A percentile compares a stretch with the other conserved stretches of the same genome.
These are phyloP conservation scores for Penicillium sp. DNA, from an alignment of 2,329 filamentous ascomycete species.

Conservation along the genomic window DNA sequence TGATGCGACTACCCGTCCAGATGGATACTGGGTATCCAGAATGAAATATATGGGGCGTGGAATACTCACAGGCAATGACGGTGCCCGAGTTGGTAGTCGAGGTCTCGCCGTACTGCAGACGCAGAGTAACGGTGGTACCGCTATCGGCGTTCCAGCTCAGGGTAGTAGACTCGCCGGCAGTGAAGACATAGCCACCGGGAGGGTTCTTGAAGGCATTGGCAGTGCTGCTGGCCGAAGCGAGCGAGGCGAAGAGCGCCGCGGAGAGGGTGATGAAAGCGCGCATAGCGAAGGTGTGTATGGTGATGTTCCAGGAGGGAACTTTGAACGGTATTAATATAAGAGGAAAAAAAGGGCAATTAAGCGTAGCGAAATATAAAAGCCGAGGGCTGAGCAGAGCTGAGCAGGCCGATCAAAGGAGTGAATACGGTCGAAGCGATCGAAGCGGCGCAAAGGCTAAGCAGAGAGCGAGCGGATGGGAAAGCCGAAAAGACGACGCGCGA, in stretches of 20 bases:
- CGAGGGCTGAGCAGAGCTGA: background rate
- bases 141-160: constrained; percentile 55
- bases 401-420: background rate
- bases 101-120: constrained; percentile 48
- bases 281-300: constrained; percentile 40
- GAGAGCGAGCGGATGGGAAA: constrained; percentile 1
- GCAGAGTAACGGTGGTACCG: constrained; percentile 53
- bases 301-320: background rate
- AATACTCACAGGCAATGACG: constrained; percentile 46
- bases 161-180: constrained; percentile 48
- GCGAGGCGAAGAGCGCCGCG: constrained; percentile 48
- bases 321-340: background rate
- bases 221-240: constrained; percentile 43
- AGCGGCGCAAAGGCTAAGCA: constrained; percentile 4
- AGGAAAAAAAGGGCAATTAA: background rate
- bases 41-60: background rate
- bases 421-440: background rate
- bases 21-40: background rate
- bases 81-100: constrained; percentile 45
- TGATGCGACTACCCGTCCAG: background rate
- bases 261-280: constrained; percentile 46
- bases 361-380: background rate
- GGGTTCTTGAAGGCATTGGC: constrained; percentile 54
- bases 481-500: background rate
- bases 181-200: constrained; percentile 44